These are phyloP conservation scores for Eimeria tenella DNA, from an alignment of 169 alveolate species.

Conservation along the genomic window DNA sequence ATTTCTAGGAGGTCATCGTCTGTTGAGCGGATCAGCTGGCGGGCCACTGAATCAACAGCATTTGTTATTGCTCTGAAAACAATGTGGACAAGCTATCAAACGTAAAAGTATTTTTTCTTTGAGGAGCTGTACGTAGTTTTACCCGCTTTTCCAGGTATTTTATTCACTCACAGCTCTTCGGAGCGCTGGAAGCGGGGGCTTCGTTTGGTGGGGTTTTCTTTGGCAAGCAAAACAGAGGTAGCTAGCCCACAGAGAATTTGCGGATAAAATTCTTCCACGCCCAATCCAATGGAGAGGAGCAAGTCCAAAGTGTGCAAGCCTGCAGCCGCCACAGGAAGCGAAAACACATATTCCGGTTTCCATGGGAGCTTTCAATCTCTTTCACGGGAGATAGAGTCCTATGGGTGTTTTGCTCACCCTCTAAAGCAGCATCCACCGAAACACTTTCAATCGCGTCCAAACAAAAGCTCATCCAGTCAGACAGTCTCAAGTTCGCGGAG, in stretches of 20 bases:
- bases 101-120: neutral
- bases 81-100: neutral
- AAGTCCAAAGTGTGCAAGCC: slow-evolving; percentile 39
- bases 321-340: neutral
- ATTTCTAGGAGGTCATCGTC: slow-evolving; percentile 20
- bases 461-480: slow-evolving; percentile 46
- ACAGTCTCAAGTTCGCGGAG: slow-evolving; percentile 45
- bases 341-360: too few relatives aligned
- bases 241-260: slow-evolving; percentile 56
- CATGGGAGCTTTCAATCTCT: too few relatives aligned
- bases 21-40: slow-evolving; percentile 12
- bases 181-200: neutral
- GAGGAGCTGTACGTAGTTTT: neutral
- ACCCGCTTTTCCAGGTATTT: neutral
- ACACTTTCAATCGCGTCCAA: slow-evolving; percentile 37
- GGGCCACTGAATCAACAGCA: slow-evolving; percentile 9
- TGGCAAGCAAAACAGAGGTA: slow-evolving; percentile 27
- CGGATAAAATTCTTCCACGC: slow-evolving; percentile 40
- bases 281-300: slow-evolving; percentile 52
- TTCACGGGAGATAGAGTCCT: neutral
- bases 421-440: neutral
- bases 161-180: slow-evolving; percentile 12
- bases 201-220: neutral
- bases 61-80: neutral
- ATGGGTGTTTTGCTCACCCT: slow-evolving; percentile 3